Evolutionary conservation across 1,284 basidiomycete species (phyloP).

Genomic region (Ceratobasidium sp.): DNA sequence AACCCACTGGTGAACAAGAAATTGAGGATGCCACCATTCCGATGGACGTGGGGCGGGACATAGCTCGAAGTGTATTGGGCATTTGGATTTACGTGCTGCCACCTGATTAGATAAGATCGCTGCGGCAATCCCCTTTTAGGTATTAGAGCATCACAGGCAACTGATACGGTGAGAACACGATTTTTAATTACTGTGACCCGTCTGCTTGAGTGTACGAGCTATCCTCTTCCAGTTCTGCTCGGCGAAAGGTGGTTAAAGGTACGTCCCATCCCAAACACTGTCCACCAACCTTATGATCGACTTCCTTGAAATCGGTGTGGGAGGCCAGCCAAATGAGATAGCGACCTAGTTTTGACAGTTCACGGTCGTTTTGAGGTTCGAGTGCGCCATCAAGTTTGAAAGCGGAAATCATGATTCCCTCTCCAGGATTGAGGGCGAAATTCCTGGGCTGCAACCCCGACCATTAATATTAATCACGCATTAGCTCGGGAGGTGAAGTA

Average conservation of each 20-base stretch:
- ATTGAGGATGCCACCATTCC: constrained; percentile 38
- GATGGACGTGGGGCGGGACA: constrained; percentile 21
- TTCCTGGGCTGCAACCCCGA: constrained; percentile 65
- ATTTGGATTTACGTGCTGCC: constrained; percentile 8
- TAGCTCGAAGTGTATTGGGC: constrained; percentile 16
- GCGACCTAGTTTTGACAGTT: constrained; percentile 65
- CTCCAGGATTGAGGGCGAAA: constrained; percentile 83
- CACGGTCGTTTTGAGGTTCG: constrained; percentile 64
- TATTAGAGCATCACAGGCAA: constrained; percentile 1
- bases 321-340: constrained; percentile 69
- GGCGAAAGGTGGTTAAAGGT: neutral
- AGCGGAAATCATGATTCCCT: constrained; percentile 81
- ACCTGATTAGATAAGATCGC: constrained; percentile 37
- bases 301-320: constrained; percentile 59
- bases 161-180: neutral
- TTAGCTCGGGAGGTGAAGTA: constrained; percentile 13
- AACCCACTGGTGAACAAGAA: constrained; percentile 28
- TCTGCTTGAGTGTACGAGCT: constrained; percentile 37
- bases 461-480: constrained; percentile 5
- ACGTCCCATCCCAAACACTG: neutral
- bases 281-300: constrained; percentile 63
- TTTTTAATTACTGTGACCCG: neutral
- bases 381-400: constrained; percentile 76
- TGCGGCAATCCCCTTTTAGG: constrained; percentile 19
- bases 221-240: constrained; percentile 52